These are phyloP conservation scores for Tricladium varicosporioides DNA, from an alignment of 2,329 filamentous ascomycete species.

Conservation along the genomic window DNA sequence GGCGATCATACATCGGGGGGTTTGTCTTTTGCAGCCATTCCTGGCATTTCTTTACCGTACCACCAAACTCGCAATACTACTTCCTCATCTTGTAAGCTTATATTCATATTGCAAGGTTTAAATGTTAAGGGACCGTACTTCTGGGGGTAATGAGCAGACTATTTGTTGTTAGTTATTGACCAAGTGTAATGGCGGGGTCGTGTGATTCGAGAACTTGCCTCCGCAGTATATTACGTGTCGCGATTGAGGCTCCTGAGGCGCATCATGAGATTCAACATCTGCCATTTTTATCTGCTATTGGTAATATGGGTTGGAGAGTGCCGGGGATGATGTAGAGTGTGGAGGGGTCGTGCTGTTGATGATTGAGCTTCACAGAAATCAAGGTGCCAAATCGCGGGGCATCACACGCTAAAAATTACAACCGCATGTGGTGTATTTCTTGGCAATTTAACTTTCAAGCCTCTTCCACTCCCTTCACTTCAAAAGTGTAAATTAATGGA, in stretches of 20 bases:
- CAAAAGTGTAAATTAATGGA: too few relatives aligned
- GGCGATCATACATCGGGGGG: slow-evolving; percentile 67
- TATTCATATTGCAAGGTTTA: background rate
- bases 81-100: slow-evolving; percentile 28
- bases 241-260: slow-evolving; percentile 31
- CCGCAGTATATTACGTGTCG: slow-evolving; percentile 34
- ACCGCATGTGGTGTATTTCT: too few relatives aligned
- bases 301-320: too few relatives aligned
- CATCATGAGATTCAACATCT: slow-evolving; percentile 24
- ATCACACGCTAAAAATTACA: background rate
- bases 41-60: slow-evolving; percentile 93
- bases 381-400: slow-evolving; percentile 1
- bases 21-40: slow-evolving; percentile 86
- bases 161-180: slow-evolving; percentile 10
- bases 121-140: slow-evolving; percentile 44
- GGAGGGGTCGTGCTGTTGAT: background rate
- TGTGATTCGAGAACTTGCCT: slow-evolving; percentile 22
- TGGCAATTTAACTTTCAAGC: too few relatives aligned
- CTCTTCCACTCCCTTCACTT: too few relatives aligned
- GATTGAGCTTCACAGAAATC: background rate
- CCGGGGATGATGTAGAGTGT: background rate
- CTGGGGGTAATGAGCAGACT: slow-evolving; percentile 66
- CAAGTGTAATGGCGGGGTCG: slow-evolving; percentile 17
- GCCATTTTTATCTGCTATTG: slow-evolving; percentile 24
- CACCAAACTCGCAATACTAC: slow-evolving; percentile 98